Conservation (phyloP, 2,329 filamentous ascomycete species). For the Stachybotrys echinatus region DNA sequence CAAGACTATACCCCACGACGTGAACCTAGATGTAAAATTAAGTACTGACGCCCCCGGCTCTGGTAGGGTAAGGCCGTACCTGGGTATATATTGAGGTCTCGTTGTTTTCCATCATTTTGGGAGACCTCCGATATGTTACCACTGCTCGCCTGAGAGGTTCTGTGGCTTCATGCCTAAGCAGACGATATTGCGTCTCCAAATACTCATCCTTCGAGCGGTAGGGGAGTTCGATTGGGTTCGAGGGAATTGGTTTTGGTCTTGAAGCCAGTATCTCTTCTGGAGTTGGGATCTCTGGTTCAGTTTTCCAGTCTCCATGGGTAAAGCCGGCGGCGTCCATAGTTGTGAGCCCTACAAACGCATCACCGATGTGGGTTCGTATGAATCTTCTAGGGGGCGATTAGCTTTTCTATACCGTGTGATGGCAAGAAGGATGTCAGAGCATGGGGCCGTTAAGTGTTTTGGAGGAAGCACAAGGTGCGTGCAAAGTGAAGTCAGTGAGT, state of each 20-base stretch:
- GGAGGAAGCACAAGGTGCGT: too few species aligned
- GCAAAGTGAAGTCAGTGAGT: too few species aligned
- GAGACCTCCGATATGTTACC: conserved; percentile 43
- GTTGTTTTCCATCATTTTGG: conserved; percentile 51
- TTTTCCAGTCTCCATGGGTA: background rate
- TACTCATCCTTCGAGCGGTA: conserved; percentile 41
- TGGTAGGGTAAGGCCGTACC: conserved; percentile 33
- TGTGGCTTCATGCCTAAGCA: conserved; percentile 70
- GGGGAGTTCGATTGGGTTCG: background rate
- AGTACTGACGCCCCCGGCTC: background rate
- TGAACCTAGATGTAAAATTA: conserved; percentile 53
- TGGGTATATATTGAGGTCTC: conserved; percentile 64
- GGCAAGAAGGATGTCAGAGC: too few species aligned
- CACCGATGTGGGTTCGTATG: too few species aligned
- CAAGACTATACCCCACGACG: conserved; percentile 60
- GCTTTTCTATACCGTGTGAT: too few species aligned
- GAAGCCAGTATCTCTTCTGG: background rate
- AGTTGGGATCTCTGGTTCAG: background rate
- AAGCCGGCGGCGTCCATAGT: too few species aligned
- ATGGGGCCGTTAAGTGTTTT: too few species aligned
- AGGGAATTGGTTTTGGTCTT: background rate
- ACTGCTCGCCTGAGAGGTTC: conserved; percentile 66
- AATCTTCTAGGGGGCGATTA: too few species aligned
- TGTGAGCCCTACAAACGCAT: too few species aligned
- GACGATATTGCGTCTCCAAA: conserved; percentile 65